Base-by-base conservation (phyloP, 2,329 filamentous ascomycete species). In the Colletotrichum chrysophilum region DNA sequence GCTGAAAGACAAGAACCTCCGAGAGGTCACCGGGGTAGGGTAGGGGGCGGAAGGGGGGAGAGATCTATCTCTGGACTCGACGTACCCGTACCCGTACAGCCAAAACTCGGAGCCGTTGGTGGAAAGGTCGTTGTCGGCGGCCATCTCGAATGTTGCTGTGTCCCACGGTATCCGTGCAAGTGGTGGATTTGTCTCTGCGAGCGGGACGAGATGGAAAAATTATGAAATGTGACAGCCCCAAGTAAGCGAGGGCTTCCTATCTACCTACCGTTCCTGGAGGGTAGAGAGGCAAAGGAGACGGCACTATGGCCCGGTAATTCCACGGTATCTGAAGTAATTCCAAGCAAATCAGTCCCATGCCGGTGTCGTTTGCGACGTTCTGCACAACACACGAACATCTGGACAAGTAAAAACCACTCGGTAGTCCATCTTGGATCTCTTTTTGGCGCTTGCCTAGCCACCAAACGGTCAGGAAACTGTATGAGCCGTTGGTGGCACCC, bases 21-120 rank as follows among this genome's bases (percentile, higher is more conserved):
- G 38, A 58, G 43, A 76, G 75, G 60, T 66, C 61, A 55, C 72
- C 52, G 26, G 60, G 58, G 34, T 52, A 62, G 38, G 70, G 58
- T 32, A 34, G 26, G n/a, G 12, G 48, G 67, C 36, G 61, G 30
- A 56, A 56, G 48, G 34, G 68, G 38, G 48, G 64, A 52, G 66
- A 43, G 34, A 10, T 36, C 10, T 38, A n/a, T 24, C 14, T 48
- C 4, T 38, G 21, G 26, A 65, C 38, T 65, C 21, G 60, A 87
- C 89, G 79, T 88, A 98, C 96, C 96, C 97, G 82, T 98, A 99
- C 77, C 97, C 97, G 85, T 98, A 98, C 61, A 99, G 89, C 97
- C 97, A 99, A 81, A 98, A 96, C 82, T 98, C 95, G 43, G 91
- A 88, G 78, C 79, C 79, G 81, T 81, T 82, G 80, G 79, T 78